Conservation (phyloP, 2,329 filamentous ascomycete species). For the Coniochaeta sp. region DNA sequence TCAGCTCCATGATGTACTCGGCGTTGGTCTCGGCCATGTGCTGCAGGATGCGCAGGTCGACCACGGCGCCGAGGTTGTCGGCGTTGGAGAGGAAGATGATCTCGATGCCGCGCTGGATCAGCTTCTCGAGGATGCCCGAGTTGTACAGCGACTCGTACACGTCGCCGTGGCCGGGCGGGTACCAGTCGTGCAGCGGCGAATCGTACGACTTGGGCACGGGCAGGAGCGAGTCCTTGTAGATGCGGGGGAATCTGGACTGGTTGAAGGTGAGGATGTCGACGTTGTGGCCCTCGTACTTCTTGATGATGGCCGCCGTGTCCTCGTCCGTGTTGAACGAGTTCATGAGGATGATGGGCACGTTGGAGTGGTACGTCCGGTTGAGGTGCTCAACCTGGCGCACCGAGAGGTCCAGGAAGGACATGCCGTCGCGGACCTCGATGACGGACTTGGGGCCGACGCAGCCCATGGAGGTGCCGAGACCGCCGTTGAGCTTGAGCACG, state of each 20-base stretch:
- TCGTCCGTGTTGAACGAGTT: slow-evolving; percentile 99
- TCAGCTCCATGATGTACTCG: slow-evolving; percentile 99
- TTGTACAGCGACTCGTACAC: slow-evolving; percentile 99
- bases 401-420: slow-evolving; percentile 98
- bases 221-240: slow-evolving; percentile 95
- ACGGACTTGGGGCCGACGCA: slow-evolving; percentile 99
- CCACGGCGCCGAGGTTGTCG: slow-evolving; percentile 95
- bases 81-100: slow-evolving; percentile 99
- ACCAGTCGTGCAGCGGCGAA: slow-evolving; percentile 92
- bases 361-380: slow-evolving; percentile 95
- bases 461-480: slow-evolving; percentile 98
- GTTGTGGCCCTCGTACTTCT: slow-evolving; percentile 99
- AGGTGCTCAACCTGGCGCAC: slow-evolving; percentile 99
- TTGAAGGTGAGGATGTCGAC: slow-evolving; percentile 99
- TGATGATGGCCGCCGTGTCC: slow-evolving; percentile 98
- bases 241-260: slow-evolving; percentile 96
- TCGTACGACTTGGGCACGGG: slow-evolving; percentile 86
- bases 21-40: slow-evolving; percentile 98
- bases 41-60: slow-evolving; percentile 95
- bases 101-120: slow-evolving; percentile 90
- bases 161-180: slow-evolving; percentile 97
- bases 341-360: slow-evolving; percentile 98
- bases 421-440: slow-evolving; percentile 98
- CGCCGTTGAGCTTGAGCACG: slow-evolving; percentile 98
- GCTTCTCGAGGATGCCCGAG: slow-evolving; percentile 94